These are phyloP conservation scores for Cercospora janseana DNA, from an alignment of 2,329 filamentous ascomycete species.

Conservation along the genomic window DNA sequence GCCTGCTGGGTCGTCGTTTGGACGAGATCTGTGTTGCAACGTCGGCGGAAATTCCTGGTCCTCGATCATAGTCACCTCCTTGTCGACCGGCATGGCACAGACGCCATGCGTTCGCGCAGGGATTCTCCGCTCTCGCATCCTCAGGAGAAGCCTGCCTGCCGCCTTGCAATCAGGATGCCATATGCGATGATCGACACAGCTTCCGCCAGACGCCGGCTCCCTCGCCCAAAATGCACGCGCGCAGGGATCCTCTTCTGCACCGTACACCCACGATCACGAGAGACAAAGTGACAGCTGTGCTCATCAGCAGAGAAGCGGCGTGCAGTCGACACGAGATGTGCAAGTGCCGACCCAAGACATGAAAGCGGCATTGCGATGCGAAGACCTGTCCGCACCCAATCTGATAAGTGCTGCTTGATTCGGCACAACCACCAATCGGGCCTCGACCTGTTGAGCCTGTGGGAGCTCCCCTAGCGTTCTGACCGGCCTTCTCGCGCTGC, in stretches of 20 bases:
- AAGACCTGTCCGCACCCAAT: conserved; percentile 2
- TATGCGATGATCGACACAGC: conserved; percentile 2
- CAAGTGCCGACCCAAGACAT: conserved; percentile 8
- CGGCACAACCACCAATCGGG: neutral
- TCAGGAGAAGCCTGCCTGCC: conserved; percentile 17
- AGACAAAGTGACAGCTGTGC: neutral
- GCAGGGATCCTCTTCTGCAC: conserved; percentile 3
- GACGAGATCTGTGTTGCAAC: conserved; percentile 12
- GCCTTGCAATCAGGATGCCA: conserved; percentile 13
- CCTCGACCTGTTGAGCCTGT: neutral
- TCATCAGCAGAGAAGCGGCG: conserved; percentile 4
- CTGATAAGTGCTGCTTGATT: conserved; percentile 1
- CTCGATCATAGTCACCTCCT: conserved; percentile 12
- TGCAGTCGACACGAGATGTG: neutral
- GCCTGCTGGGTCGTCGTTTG: neutral
- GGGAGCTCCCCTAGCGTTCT: conserved; percentile 2
- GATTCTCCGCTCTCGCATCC: conserved; percentile 19
- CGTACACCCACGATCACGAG: conserved; percentile 2
- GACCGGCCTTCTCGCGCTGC: conserved; percentile 4
- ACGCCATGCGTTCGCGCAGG: conserved; percentile 18
- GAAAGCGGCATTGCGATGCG: neutral
- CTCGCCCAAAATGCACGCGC: neutral
- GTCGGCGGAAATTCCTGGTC: conserved; percentile 15
- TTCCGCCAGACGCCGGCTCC: conserved; percentile 9
- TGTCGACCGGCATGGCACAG: conserved; percentile 17